These are phyloP conservation scores for Corrigiola litoralis DNA, from an alignment of 179 eudicot genomes.

Conservation along the genomic window DNA sequence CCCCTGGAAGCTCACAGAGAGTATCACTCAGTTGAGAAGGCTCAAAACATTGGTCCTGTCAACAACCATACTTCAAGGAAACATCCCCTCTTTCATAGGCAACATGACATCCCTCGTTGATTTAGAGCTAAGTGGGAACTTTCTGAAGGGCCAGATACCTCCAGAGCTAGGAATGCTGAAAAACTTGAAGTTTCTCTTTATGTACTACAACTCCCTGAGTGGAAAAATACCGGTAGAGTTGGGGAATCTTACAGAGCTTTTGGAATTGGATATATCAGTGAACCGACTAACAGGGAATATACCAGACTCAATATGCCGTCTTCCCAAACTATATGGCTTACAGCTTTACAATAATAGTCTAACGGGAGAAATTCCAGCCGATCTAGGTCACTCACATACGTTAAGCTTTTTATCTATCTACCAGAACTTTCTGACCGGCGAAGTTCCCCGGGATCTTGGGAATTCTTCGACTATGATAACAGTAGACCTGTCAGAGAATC, in stretches of 20 bases:
- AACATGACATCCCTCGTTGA: constrained; percentile 69
- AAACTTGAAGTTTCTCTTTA: constrained; percentile 51
- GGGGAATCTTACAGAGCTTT: constrained; percentile 64
- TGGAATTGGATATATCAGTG: constrained; percentile 66
- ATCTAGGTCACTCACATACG: constrained; percentile 45
- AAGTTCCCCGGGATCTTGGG: constrained; percentile 64
- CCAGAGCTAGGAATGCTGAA: constrained; percentile 49
- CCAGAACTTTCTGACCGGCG: constrained; percentile 59
- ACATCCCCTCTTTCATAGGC: constrained; percentile 50
- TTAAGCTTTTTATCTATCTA: constrained; percentile 56
- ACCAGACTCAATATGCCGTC: constrained; percentile 52
- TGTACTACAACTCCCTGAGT: constrained; percentile 55
- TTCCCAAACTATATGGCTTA: constrained; percentile 51
- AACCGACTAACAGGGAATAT: constrained; percentile 59
- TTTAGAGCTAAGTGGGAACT: constrained; percentile 59
- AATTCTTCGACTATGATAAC: constrained; percentile 40
- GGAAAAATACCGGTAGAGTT: constrained; percentile 72
- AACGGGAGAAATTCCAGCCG: constrained; percentile 53
- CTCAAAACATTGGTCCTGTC: constrained; percentile 42
- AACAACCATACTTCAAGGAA: constrained; percentile 44
- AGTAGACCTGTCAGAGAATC: constrained; percentile 71
- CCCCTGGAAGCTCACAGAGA: constrained; percentile 49
- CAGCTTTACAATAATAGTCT: constrained; percentile 85
- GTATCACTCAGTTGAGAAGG: constrained; percentile 29
- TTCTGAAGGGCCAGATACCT: constrained; percentile 48